Percentiles rank a stretch among this genome's conserved stretches.
phyloP scores from a whole-genome alignment of 768 basidiomycete species.

The Kockovaella imperatae region DNA sequence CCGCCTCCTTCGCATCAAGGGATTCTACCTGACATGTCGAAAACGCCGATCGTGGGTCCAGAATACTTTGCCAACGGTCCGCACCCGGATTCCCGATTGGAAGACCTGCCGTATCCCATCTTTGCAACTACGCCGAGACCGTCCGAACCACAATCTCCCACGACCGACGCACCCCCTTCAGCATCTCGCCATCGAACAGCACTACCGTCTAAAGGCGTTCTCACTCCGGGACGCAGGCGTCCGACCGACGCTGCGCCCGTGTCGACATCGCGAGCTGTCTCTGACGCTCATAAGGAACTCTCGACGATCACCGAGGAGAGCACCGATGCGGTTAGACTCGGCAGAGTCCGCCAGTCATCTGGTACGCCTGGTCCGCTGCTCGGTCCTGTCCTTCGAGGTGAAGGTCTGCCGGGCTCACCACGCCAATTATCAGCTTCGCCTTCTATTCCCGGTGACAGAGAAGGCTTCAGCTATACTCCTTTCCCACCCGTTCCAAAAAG shows the following conservation, averaged over 20 bases:
- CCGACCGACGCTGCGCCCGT: conserved; percentile 4
- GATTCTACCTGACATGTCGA: conserved; percentile 19
- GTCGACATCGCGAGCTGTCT: conserved; percentile 19
- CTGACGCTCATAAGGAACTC: conserved; percentile 19
- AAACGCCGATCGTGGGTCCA: conserved; percentile 11
- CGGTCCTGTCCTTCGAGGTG: conserved; percentile 3
- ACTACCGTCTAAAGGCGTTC: neutral
- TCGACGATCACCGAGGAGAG: conserved; percentile 14
- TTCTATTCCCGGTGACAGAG: conserved; percentile 6
- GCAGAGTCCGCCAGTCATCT: too few relatives aligned
- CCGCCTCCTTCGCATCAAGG: conserved; percentile 32
- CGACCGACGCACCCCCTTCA: conserved; percentile 22
- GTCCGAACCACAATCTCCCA: conserved; percentile 19
- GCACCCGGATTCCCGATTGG: neutral
- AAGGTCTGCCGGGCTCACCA: conserved; percentile 5
- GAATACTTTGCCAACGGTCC: conserved; percentile 17
- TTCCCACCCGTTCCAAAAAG: conserved; percentile 2
- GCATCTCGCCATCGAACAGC: conserved; percentile 5
- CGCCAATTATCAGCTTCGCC: conserved; percentile 19
- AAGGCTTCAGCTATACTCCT: conserved; percentile 6
- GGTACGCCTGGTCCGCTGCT: too few relatives aligned
- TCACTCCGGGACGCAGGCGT: conserved; percentile 18
- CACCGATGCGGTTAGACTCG: neutral
- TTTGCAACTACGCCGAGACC: conserved; percentile 34
- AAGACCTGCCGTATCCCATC: conserved; percentile 12